Conservation (phyloP, 75 land plant genomes). For the Pinus taeda region DNA sequence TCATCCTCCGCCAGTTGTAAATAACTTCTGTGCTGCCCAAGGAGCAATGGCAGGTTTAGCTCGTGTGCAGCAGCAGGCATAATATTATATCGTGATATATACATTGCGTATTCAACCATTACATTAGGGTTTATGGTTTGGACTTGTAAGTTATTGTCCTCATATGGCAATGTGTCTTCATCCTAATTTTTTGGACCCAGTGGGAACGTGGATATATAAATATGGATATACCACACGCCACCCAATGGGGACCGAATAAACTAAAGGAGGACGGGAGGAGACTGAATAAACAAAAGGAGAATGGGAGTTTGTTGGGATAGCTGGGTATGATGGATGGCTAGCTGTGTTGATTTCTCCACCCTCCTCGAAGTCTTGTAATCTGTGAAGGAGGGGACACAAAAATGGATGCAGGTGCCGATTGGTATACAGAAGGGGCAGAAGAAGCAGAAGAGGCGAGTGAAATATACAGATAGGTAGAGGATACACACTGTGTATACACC, state of each 20-base stretch:
- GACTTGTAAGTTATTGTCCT: background rate
- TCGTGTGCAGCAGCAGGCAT: slow-evolving; percentile 12
- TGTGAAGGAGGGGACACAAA: background rate
- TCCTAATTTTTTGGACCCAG: slow-evolving; percentile 8
- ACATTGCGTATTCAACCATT: background rate
- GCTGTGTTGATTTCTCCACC: slow-evolving; percentile 8
- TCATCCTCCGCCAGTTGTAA: background rate
- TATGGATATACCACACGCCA: background rate
- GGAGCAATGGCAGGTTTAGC: slow-evolving; percentile 7
- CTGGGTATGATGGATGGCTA: background rate
- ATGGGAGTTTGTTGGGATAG: background rate
- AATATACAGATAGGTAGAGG: background rate
- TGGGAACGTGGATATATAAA: slow-evolving; percentile 12
- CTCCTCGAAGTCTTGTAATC: slow-evolving; percentile 9
- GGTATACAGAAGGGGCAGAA: slow-evolving; percentile 3
- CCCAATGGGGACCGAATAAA: slow-evolving; percentile 5
- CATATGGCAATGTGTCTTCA: background rate
- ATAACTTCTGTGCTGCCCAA: slow-evolving; percentile 1
- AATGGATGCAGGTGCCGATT: background rate
- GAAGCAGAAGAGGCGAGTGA: background rate
- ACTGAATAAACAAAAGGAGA: background rate
- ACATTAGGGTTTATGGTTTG: slow-evolving; percentile 12
- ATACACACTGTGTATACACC: background rate
- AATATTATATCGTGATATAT: background rate
- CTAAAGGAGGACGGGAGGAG: background rate